Evolutionary conservation across 1,139 yeast species (phyloP).

Genomic region (Arxiozyma bovina): DNA sequence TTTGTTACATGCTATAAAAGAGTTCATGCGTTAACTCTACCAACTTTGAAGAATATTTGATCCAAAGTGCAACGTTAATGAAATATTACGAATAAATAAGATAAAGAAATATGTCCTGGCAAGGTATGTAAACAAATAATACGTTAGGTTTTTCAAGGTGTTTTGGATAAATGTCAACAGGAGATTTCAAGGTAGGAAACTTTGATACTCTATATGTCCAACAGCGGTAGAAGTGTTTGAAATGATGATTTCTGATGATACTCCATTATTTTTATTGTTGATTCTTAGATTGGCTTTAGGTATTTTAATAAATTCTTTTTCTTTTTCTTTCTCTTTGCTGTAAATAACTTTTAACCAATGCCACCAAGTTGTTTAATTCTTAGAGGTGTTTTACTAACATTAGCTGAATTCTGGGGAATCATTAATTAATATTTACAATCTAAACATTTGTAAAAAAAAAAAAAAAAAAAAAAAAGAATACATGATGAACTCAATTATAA

Average conservation of each 20-base stretch:
- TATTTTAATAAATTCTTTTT: too few species aligned
- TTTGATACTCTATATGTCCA: too few species aligned
- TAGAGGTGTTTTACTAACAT: neutral
- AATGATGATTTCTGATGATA: neutral
- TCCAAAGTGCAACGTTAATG: neutral
- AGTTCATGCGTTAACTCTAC: neutral
- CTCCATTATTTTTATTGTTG: too few species aligned
- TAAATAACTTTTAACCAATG: neutral
- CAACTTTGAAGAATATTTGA: neutral
- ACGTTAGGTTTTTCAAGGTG: neutral
- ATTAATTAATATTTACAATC: neutral
- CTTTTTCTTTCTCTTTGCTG: neutral
- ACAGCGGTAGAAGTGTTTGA: neutral
- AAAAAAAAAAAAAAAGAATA: too few species aligned
- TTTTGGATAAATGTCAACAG: neutral
- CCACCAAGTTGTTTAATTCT: neutral
- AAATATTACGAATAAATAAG: neutral
- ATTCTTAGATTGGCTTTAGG: too few species aligned
- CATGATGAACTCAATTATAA: neutral
- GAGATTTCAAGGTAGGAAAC: neutral
- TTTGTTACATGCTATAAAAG: neutral
- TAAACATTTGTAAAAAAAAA: too few species aligned
- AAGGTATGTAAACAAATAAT: slow-evolving; percentile 31
- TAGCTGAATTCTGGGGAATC: neutral
- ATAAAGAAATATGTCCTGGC: slow-evolving; percentile 34